phyloP scores from a whole-genome alignment of 495 filamentous ascomycete genomes.

The Monascus purpureus region DNA sequence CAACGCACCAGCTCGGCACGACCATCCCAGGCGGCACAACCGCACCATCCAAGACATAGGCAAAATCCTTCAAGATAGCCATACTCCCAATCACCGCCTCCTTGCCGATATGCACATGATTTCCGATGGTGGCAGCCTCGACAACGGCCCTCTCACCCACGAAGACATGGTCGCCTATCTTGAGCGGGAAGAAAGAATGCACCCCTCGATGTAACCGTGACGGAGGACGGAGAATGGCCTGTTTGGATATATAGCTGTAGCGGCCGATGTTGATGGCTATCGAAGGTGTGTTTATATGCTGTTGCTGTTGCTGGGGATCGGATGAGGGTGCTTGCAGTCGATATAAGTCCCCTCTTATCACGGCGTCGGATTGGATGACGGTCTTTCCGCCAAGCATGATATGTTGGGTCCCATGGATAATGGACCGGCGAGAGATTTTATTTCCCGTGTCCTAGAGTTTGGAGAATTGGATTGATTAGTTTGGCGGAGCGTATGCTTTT shows the following conservation, averaged over 20 bases:
- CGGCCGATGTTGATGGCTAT: conserved; percentile 69
- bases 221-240: conserved; percentile 62
- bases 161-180: conserved; percentile 87
- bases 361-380: conserved; percentile 80
- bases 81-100: conserved; percentile 66
- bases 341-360: conserved; percentile 82
- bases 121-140: conserved; percentile 65
- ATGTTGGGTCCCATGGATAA: conserved; percentile 87
- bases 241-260: conserved; percentile 70
- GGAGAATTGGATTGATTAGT: conserved; percentile 2
- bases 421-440: conserved; percentile 85
- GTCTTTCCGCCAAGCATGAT: conserved; percentile 95
- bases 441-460: conserved; percentile 75
- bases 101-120: conserved; percentile 69
- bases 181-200: conserved; percentile 64
- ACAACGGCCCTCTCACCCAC: conserved; percentile 59
- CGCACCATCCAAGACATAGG: conserved; percentile 65
- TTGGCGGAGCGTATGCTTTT: neutral
- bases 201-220: conserved; percentile 46
- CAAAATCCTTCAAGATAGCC: conserved; percentile 81
- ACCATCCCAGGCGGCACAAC: conserved; percentile 82
- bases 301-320: neutral
- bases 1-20: conserved; percentile 75
- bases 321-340: conserved; percentile 34
- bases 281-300: conserved; percentile 10